Evolutionary conservation across 495 filamentous ascomycete genomes (phyloP), one percentile per base, ranked within the genome.

Genomic region (Amphirosellinia nigrospora): DNA sequence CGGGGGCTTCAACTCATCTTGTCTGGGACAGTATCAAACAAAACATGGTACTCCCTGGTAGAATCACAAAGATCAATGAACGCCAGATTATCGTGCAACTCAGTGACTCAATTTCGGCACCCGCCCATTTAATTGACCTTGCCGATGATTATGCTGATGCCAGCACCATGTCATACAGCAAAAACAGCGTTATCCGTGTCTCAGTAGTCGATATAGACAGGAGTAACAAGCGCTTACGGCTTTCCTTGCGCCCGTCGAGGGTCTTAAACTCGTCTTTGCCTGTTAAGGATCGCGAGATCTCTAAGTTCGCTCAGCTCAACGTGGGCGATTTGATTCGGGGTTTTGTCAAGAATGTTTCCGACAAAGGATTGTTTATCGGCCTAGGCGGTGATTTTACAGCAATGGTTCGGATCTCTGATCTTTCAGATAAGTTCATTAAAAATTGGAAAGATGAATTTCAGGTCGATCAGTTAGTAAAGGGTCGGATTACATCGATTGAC

Each of bases 361-460:
- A 97, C 70, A 92, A 91, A 71, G 96, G 95, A 46, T 74, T 98
- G 1, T 97, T 97, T 72, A 87, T 99, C 39, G 82, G 88, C 56
- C 82, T 99, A 6, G 93, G 93, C 34, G 89, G 89, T 32, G 88
- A 90, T 68, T 82, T 97, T n/a, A 92, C 89, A 38, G 95, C 90
- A 4, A 92, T 92, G 77, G 89, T 95, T 36, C 89, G 90, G 70
- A 88, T 98, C 58, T 90, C 91, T 13, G 93, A 98, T 75, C 88
- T 98, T 21, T 97, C 94, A 0, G 95, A 99, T 77, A 86, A 87
- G 4, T 98, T 88, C 77, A 83, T 98, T 73, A 98, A 98, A 79
- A 93, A 98, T 58, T 99, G 96, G 96, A 97, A 97, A 82, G 86
- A 91, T n/a, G 80, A 87, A 19, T 97, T 93, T 82, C 87, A 95